phyloP scores from a whole-genome alignment of 225 moss, liverwort and hornwort genomes.

The Pseudisothecium myosuroides region DNA sequence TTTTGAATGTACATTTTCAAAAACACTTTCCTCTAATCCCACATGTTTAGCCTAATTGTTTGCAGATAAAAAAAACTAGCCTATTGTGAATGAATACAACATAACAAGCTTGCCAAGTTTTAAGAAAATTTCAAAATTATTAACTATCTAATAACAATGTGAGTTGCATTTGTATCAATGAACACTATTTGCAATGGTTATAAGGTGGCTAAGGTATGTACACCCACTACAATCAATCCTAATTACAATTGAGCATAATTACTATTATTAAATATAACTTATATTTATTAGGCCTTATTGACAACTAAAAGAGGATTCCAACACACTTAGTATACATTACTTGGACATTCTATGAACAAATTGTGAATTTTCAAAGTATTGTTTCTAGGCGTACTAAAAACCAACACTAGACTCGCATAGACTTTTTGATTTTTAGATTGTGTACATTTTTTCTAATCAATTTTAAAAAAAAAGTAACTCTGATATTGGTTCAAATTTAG shows the following conservation, averaged over 20 bases:
- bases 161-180: not conserved
- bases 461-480: too few species aligned
- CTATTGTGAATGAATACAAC: not conserved
- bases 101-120: not conserved
- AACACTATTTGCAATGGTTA: not conserved
- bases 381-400: accelerated
- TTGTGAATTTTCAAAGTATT: not conserved
- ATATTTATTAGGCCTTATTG: not conserved
- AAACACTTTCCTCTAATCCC: too few species aligned
- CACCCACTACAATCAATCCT: too few species aligned
- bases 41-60: not conserved
- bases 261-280: not conserved
- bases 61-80: not conserved
- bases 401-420: not conserved
- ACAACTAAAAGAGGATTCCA: not conserved
- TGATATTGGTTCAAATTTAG: too few species aligned
- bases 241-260: not conserved
- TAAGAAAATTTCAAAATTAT: not conserved
- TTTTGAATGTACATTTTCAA: not conserved
- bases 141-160: not conserved
- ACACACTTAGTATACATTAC: not conserved
- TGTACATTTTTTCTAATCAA: too few species aligned
- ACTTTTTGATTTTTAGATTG: not conserved
- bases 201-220: not conserved
- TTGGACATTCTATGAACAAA: not conserved